These are phyloP conservation scores for Xylariaceae sp. DNA, from an alignment of 2,329 filamentous ascomycete genomes.

Conservation along the genomic window DNA sequence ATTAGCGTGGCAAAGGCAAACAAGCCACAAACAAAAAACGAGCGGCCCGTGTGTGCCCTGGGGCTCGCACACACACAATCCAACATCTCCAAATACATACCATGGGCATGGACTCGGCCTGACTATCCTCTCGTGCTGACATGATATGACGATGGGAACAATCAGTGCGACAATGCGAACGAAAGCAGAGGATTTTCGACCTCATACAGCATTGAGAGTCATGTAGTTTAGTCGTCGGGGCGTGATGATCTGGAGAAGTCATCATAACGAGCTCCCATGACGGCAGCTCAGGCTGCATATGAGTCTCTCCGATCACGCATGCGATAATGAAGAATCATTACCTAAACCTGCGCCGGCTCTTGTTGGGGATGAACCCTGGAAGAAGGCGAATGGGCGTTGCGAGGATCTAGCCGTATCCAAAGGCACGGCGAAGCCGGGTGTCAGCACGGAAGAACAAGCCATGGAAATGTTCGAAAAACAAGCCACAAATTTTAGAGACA, in stretches of 20 bases:
- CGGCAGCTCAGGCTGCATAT: no score
- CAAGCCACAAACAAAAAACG: no score
- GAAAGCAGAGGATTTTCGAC: neutral
- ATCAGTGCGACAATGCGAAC: neutral
- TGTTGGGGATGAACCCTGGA: constrained; percentile 4
- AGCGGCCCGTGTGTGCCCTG: no score
- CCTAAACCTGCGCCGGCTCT: neutral
- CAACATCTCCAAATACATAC: neutral
- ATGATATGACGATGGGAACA: neutral
- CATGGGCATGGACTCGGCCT: neutral
- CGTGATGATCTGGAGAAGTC: neutral
- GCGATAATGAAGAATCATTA: neutral
- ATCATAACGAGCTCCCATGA: neutral
- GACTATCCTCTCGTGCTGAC: neutral
- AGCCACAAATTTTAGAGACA: neutral
- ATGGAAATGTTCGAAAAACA: neutral
- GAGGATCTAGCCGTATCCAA: neutral
- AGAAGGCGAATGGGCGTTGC: neutral
- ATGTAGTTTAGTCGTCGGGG: neutral
- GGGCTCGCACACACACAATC: no score
- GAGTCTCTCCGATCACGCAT: neutral
- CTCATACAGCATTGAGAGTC: no score
- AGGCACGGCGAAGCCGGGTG: neutral
- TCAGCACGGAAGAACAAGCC: constrained; percentile 3
- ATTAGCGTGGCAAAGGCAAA: no score